phyloP scores from a whole-genome alignment of 768 basidiomycete genomes.

The Xerocomus potaroensis region DNA sequence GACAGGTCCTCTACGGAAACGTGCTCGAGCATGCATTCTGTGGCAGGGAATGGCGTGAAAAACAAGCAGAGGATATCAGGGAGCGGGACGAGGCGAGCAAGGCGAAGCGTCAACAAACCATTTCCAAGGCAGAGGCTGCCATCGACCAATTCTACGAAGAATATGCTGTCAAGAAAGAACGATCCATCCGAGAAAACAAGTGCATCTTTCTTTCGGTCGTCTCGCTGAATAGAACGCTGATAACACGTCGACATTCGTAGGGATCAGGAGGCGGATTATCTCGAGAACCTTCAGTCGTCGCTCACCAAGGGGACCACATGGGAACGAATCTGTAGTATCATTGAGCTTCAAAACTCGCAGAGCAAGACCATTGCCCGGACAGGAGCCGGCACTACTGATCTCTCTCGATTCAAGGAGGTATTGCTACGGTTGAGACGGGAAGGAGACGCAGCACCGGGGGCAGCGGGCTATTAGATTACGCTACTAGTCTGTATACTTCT shows the following conservation, averaged over 20 bases:
- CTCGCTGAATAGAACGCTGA: constrained; percentile 1
- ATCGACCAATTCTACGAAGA: constrained; percentile 91
- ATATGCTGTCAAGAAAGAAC: constrained; percentile 85
- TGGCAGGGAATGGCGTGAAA: constrained; percentile 81
- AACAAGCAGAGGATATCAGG: constrained; percentile 79
- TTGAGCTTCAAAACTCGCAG: constrained; percentile 94
- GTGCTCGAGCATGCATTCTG: not conserved
- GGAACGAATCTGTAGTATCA: constrained; percentile 83
- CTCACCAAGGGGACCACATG: constrained; percentile 91
- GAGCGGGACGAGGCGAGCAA: constrained; percentile 79
- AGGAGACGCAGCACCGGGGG: constrained; percentile 88
- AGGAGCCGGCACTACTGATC: constrained; percentile 84
- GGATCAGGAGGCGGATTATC: constrained; percentile 81
- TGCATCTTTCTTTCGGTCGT: constrained; percentile 26
- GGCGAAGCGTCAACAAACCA: constrained; percentile 73
- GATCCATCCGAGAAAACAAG: constrained; percentile 94
- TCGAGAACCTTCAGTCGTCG: constrained; percentile 64
- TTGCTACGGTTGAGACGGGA: constrained; percentile 85
- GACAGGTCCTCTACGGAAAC: no score
- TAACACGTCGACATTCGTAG: constrained; percentile 37
- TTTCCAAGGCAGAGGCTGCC: constrained; percentile 75
- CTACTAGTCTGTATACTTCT: constrained; percentile 6
- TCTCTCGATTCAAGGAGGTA: constrained; percentile 89
- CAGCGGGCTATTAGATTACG: constrained; percentile 72
- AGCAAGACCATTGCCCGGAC: constrained; percentile 92